phyloP scores from a whole-genome alignment of 257 asterid species.

The Nicotiana sylvestris region DNA sequence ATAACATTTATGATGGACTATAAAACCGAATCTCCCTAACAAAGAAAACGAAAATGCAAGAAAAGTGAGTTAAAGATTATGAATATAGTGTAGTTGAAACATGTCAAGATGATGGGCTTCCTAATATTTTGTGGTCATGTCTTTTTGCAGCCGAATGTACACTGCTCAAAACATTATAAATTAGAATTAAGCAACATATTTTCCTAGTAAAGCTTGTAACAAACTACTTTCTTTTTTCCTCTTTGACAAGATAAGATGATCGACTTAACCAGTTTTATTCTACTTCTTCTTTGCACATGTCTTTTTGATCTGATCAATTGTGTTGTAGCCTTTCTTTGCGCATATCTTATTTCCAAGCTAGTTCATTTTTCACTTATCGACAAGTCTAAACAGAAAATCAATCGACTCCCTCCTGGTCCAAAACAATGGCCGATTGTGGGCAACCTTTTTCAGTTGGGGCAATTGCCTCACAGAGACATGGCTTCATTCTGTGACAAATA shows the following conservation, averaged over 20 bases:
- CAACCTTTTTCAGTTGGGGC: conserved; percentile 78
- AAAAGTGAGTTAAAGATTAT: too few relatives aligned
- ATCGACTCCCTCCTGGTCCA: conserved; percentile 78
- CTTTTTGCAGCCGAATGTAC: too few relatives aligned
- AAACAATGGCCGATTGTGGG: conserved; percentile 82
- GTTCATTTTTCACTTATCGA: conserved; percentile 10
- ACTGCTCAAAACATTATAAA: too few relatives aligned
- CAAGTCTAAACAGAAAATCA: neutral
- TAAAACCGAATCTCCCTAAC: too few relatives aligned
- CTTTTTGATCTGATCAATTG: conserved; percentile 6
- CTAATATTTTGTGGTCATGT: too few relatives aligned
- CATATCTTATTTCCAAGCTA: conserved; percentile 5
- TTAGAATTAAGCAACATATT: too few relatives aligned
- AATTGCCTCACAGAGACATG: conserved; percentile 73
- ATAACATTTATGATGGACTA: too few relatives aligned
- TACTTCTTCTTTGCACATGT: conserved; percentile 15
- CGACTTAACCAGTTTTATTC: neutral
- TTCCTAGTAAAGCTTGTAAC: too few relatives aligned
- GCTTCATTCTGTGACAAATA: conserved; percentile 65
- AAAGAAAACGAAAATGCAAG: too few relatives aligned
- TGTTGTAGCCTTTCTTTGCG: neutral
- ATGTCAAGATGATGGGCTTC: too few relatives aligned
- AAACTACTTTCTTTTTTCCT: too few relatives aligned
- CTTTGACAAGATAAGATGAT: neutral
- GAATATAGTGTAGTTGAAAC: too few relatives aligned